phyloP scores from a whole-genome alignment of 176 grass and related monocot species.

The Triticum urartu region DNA sequence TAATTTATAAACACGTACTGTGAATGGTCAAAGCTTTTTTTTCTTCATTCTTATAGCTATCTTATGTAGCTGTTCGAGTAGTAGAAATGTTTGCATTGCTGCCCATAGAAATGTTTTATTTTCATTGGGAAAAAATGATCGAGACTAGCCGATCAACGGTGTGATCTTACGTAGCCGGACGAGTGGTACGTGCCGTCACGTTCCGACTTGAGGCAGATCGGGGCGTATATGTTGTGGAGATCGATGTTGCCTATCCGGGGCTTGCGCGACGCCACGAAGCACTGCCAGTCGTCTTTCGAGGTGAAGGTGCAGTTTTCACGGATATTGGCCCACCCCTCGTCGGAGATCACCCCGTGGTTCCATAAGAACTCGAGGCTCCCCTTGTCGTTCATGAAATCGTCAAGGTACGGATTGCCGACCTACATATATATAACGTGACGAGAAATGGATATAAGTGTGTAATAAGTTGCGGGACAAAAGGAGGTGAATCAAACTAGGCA shows the following conservation, averaged over 20 bases:
- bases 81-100: no score
- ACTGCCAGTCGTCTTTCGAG: not conserved
- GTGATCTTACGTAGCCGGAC: constrained; percentile 16
- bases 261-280: not conserved
- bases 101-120: no score
- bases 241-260: constrained; percentile 3
- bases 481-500: not conserved
- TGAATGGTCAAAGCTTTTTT: not conserved
- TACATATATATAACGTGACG: not conserved
- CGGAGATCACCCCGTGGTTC: constrained; percentile 50
- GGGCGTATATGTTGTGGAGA: constrained; percentile 42
- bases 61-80: no score
- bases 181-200: not conserved
- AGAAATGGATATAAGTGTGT: not conserved
- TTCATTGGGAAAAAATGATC: not conserved
- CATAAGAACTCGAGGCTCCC: constrained; percentile 36
- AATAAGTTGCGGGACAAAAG: not conserved
- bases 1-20: not conserved
- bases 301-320: constrained; percentile 44
- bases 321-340: constrained; percentile 38
- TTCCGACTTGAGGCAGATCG: constrained; percentile 11
- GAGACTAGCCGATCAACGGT: no score
- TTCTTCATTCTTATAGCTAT: no score
- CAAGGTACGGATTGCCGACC: constrained; percentile 47
- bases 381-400: constrained; percentile 25